phyloP scores from a whole-genome alignment of 805 yeast genomes.

The Brettanomyces bruxellensis region DNA sequence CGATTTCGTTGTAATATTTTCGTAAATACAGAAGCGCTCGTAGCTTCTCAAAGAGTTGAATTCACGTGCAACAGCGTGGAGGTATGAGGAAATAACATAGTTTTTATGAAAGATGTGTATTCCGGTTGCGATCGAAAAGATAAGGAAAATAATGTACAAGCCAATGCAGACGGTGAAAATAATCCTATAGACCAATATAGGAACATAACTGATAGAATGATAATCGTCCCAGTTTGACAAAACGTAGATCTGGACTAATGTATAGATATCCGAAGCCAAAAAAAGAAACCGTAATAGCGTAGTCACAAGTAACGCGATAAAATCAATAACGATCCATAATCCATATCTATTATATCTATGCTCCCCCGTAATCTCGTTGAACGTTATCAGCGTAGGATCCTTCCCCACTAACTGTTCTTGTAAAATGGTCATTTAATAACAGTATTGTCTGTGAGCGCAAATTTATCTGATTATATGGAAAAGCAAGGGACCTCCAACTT shows the following conservation, averaged over 20 bases:
- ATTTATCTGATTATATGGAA: too few relatives aligned
- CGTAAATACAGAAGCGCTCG: constrained; percentile 63
- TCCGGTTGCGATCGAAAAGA: constrained; percentile 53
- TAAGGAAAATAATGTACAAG: constrained; percentile 49
- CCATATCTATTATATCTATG: constrained; percentile 28
- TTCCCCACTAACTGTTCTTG: constrained; percentile 2
- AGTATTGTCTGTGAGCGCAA: background rate
- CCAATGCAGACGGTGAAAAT: constrained; percentile 57
- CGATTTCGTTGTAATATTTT: constrained; percentile 56
- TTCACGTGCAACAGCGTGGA: constrained; percentile 53
- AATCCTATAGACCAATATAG: constrained; percentile 21
- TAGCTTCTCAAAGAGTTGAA: constrained; percentile 50
- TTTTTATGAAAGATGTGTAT: constrained; percentile 46
- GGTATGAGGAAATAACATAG: constrained; percentile 61
- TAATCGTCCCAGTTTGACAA: constrained; percentile 36
- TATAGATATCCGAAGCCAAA: constrained; percentile 65
- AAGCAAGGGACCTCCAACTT: too few relatives aligned
- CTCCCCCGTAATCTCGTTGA: constrained; percentile 21
- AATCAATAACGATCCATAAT: constrained; percentile 35
- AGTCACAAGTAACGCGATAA: constrained; percentile 29
- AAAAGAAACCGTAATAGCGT: constrained; percentile 43
- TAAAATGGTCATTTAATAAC: constrained; percentile 1
- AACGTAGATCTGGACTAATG: constrained; percentile 65
- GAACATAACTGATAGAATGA: constrained; percentile 25
- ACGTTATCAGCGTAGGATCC: constrained; percentile 18